Conservation (phyloP, 2,329 filamentous ascomycete species). For the Aspergillus fructus region DNA sequence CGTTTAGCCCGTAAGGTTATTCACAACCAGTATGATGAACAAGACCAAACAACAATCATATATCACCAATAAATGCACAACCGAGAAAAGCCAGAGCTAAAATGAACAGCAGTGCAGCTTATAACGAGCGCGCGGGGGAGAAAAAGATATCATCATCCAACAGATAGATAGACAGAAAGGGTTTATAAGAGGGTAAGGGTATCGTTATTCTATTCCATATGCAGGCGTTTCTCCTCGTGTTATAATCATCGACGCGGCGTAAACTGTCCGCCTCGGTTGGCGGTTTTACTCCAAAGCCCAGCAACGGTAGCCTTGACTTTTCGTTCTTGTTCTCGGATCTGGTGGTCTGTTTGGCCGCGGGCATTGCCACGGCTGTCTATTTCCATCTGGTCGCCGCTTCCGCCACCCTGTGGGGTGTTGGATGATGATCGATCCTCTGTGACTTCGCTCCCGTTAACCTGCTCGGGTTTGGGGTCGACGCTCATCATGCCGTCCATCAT, state of each 20-base stretch:
- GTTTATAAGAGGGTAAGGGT: not conserved
- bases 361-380: constrained; percentile 3
- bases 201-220: constrained; percentile 4
- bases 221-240: no score
- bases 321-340: constrained; percentile 61
- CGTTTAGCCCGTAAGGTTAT: not conserved
- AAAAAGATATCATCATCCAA: no score
- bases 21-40: not conserved
- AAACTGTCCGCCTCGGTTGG: not conserved
- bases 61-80: not conserved
- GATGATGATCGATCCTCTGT: constrained; percentile 31
- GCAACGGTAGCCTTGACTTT: constrained; percentile 59
- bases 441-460: constrained; percentile 45
- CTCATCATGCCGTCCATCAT: constrained; percentile 64
- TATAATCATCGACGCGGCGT: not conserved
- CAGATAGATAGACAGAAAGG: not conserved
- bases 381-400: not conserved
- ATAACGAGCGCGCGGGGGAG: no score
- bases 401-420: not conserved
- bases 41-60: not conserved
- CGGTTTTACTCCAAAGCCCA: constrained; percentile 52
- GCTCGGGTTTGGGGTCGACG: constrained; percentile 53
- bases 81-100: not conserved
- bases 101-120: no score
- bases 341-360: constrained; percentile 28